Base-by-base conservation (phyloP, 768 basidiomycete genomes). In the Termitomyces bulborhizus region DNA sequence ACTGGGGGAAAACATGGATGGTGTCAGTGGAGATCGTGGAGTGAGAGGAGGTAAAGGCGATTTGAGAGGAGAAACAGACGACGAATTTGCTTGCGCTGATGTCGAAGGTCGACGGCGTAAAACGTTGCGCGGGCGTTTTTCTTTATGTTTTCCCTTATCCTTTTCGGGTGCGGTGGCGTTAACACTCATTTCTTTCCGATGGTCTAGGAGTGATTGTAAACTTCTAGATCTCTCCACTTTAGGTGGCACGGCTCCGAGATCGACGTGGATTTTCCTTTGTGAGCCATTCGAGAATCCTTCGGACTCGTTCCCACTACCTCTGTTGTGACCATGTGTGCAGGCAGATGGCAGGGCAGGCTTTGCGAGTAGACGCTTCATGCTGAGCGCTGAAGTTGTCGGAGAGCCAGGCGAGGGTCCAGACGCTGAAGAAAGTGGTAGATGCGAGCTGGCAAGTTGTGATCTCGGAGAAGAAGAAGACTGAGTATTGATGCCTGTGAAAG, bases 281-380 rank as follows among this genome's bases (percentile, higher is more conserved):
- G 40, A 13, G 11, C 21, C 16, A 18, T 31, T 45, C 5, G 34
- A 46, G 5, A 51, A 37, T 24, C 60, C 57, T 40, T 65, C 64
- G 13, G 62, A 63, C 13, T 65, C 64, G 32, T 57, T 63, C 6
- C 60, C 58, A 40, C 62, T 59, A 11, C 59, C 63, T 7, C 11
- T n/a, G 18, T 51, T 57, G 18, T 53, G 36, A 2, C 36, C 34
- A 3, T 50, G 13, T 0, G 34, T 27, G 31, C 53, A 56, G 27
- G 55, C 51, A 27, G 53, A 62, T 4, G 59, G 62, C 9, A 56
- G 64, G 3, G 64, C 64, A 12, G 64, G 64, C 32, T 62, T 65
- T 4, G 64, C 56, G 6, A 65, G 60, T 5, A 65, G 57, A 11
- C 62, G 60, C n/a, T 62, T 63, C 60, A 65, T 58, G 44, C 60